Evolutionary conservation across 805 yeast genomes (phyloP).

Genomic region (Suhomyces faveliae): DNA sequence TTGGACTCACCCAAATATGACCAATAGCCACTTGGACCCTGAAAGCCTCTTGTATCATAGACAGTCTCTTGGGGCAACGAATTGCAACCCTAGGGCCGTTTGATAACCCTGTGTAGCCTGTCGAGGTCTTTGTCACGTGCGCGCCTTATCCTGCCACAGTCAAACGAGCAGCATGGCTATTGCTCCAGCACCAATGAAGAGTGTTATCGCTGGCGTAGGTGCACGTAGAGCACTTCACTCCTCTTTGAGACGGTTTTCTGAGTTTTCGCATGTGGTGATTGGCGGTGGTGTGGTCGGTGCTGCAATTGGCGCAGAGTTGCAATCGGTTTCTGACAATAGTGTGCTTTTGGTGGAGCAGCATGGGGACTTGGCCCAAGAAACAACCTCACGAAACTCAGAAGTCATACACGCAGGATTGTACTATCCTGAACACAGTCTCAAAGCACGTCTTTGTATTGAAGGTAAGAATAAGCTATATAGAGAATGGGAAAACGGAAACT

Average conservation of each 20-base stretch:
- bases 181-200: background rate
- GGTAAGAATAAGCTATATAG: slow-evolving; percentile 72
- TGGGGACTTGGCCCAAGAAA: slow-evolving; percentile 66
- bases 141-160: background rate
- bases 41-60: too few relatives aligned
- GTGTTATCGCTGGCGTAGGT: background rate
- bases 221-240: background rate
- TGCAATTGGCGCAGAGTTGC: slow-evolving; percentile 73
- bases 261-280: slow-evolving; percentile 68
- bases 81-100: too few relatives aligned
- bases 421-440: slow-evolving; percentile 67
- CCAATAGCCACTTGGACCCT: too few relatives aligned
- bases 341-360: slow-evolving; percentile 74
- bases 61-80: too few relatives aligned
- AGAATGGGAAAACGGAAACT: slow-evolving; percentile 35
- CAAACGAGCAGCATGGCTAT: background rate
- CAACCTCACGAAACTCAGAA: slow-evolving; percentile 87
- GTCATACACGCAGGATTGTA: slow-evolving; percentile 92
- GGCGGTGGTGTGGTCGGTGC: slow-evolving; percentile 89
- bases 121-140: background rate
- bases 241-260: slow-evolving; percentile 21
- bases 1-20: too few relatives aligned
- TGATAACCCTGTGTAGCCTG: too few relatives aligned
- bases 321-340: slow-evolving; percentile 38
- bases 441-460: slow-evolving; percentile 65